Evolutionary conservation across 305 asterid species (phyloP).

Genomic region (Fraxinus velutina): DNA sequence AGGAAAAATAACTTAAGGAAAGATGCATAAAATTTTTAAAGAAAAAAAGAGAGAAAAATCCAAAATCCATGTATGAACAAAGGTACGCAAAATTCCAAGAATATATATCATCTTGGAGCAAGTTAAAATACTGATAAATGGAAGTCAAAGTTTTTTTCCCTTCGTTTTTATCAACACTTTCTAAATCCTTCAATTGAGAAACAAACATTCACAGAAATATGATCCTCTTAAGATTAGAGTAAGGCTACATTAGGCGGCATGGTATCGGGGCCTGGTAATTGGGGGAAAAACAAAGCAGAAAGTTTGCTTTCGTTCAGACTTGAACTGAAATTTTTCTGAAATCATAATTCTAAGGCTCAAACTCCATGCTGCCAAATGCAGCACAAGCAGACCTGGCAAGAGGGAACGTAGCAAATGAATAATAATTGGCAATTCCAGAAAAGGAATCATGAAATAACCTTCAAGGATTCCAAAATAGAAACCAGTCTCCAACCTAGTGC

Average conservation of each 20-base stretch:
- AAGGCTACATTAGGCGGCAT: neutral
- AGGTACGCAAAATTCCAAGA: neutral
- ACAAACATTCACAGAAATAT: neutral
- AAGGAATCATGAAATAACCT: conserved; percentile 35
- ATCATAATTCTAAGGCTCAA: neutral
- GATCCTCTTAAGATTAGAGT: neutral
- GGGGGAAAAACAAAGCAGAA: neutral
- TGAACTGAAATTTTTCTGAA: neutral
- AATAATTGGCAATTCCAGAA: neutral
- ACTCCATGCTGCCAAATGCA: neutral
- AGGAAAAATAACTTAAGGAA: conserved; percentile 10
- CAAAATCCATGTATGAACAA: neutral
- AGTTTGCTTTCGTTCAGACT: neutral
- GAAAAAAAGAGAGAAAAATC: neutral
- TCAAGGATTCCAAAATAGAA: conserved; percentile 39
- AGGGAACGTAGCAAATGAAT: neutral
- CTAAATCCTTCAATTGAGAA: neutral
- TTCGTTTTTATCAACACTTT: neutral
- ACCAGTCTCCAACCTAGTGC: conserved; percentile 31
- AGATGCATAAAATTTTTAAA: neutral
- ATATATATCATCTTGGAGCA: neutral
- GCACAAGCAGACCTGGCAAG: neutral
- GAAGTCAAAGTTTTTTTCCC: neutral
- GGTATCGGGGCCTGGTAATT: neutral
- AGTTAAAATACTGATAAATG: neutral